Conservation (phyloP, 306 rosid species). For the Datisca glomerata region DNA sequence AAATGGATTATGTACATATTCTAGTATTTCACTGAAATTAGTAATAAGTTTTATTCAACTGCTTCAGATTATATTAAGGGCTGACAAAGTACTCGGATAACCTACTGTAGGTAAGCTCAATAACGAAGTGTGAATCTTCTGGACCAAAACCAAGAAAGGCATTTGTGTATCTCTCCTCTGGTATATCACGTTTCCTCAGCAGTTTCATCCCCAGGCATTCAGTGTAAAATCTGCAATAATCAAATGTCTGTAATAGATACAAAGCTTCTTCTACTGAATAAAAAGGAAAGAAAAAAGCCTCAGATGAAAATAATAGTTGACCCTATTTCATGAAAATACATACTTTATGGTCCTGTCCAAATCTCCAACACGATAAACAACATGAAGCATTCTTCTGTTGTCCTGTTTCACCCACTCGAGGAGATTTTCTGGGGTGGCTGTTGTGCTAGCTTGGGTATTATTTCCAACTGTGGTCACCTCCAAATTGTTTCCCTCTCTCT, state of each 20-base stretch:
- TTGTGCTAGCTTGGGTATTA: slow-evolving; percentile 36
- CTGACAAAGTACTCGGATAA: slow-evolving; percentile 7
- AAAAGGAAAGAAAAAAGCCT: not conserved
- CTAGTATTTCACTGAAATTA: not conserved
- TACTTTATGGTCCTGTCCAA: slow-evolving; percentile 86
- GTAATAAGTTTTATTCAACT: not conserved
- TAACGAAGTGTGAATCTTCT: slow-evolving; percentile 74
- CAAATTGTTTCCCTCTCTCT: slow-evolving; percentile 29
- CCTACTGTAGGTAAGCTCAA: slow-evolving; percentile 88
- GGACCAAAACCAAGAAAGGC: slow-evolving; percentile 88
- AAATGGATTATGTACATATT: too few species aligned
- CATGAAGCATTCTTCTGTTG: slow-evolving; percentile 67
- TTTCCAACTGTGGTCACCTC: slow-evolving; percentile 31
- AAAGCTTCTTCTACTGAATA: not conserved
- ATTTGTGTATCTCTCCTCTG: slow-evolving; percentile 73
- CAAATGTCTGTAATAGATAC: slow-evolving; percentile 10
- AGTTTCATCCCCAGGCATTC: slow-evolving; percentile 87
- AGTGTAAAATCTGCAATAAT: slow-evolving; percentile 60
- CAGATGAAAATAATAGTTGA: not conserved
- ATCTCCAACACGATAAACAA: slow-evolving; percentile 82
- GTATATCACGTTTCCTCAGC: slow-evolving; percentile 70
- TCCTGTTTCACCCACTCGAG: slow-evolving; percentile 75
- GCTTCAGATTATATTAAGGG: slow-evolving; percentile 1
- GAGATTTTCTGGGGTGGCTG: slow-evolving; percentile 48
- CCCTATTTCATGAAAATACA: slow-evolving; percentile 8